A percentile compares a stretch with the other conserved stretches of the same genome.
Conservation (phyloP, 306 rosid genomes). For the Lablab purpureus region DNA sequence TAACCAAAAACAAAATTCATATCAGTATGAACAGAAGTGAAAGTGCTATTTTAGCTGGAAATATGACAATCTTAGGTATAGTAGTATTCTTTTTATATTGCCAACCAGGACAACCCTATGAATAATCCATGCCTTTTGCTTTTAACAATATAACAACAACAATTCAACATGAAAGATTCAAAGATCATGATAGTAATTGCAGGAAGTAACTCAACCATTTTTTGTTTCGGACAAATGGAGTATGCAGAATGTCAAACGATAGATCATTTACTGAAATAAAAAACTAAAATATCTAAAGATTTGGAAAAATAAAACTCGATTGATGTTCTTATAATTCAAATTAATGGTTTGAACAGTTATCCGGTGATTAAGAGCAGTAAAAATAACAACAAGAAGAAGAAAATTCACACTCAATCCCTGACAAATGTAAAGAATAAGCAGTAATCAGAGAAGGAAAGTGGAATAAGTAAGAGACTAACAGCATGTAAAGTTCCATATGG, state of each 20-base stretch:
- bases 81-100: not conserved
- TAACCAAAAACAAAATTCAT: conserved; percentile 35
- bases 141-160: not conserved
- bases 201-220: conserved; percentile 12
- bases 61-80: not conserved
- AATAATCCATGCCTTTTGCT: conserved; percentile 6
- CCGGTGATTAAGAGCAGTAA: not conserved
- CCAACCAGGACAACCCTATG: conserved; percentile 1
- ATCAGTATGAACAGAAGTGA: conserved; percentile 33
- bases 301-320: conserved; percentile 2
- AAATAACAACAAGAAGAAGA: conserved; percentile 1
- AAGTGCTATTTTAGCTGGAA: conserved; percentile 3
- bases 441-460: conserved; percentile 21
- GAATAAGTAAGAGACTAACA: conserved; percentile 47
- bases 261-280: not conserved
- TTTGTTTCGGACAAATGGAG: conserved; percentile 26
- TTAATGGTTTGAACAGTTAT: conserved; percentile 20
- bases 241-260: conserved; percentile 19
- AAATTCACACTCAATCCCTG: conserved; percentile 18
- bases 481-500: conserved; percentile 64
- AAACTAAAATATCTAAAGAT: not conserved
- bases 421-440: conserved; percentile 26
- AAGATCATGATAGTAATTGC: not conserved
- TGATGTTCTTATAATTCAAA: conserved; percentile 17
- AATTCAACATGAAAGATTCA: not conserved